phyloP scores from a whole-genome alignment of 768 basidiomycete species.

The Russula foetens region DNA sequence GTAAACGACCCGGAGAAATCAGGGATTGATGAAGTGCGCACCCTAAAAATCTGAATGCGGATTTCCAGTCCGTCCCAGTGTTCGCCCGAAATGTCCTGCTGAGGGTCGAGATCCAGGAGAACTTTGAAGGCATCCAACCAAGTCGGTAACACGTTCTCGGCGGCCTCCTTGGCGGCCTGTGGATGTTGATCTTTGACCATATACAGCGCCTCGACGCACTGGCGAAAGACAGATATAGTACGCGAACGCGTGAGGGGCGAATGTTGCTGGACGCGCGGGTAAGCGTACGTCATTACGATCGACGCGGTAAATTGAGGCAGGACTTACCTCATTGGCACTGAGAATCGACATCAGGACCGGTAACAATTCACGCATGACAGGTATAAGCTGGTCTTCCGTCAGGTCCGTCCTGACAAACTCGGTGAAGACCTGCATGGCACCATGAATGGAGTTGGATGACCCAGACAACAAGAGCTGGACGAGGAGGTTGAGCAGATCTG shows the following conservation, averaged over 20 bases:
- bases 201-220: constrained; percentile 82
- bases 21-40: constrained; percentile 26
- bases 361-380: constrained; percentile 80
- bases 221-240: constrained; percentile 81
- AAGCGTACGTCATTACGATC: background rate
- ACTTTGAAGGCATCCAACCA: constrained; percentile 91
- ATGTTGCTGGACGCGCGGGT: constrained; percentile 41
- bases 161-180: constrained; percentile 75
- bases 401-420: constrained; percentile 92
- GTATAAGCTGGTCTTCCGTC: constrained; percentile 91
- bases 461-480: constrained; percentile 69
- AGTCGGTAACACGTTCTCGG: constrained; percentile 68
- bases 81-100: constrained; percentile 48
- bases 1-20: background rate
- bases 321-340: constrained; percentile 59
- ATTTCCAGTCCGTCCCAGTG: constrained; percentile 81
- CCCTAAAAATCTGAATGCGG: constrained; percentile 80
- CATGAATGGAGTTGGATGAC: constrained; percentile 75
- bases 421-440: constrained; percentile 91
- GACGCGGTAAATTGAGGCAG: constrained; percentile 1
- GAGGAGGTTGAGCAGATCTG: constrained; percentile 70
- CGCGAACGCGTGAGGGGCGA: constrained; percentile 76
- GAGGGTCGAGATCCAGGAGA: constrained; percentile 57
- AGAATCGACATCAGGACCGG: constrained; percentile 80
- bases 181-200: constrained; percentile 95